Percentiles rank a stretch among this genome's conserved stretches.
Evolutionary conservation across 805 yeast genomes (phyloP).

Genomic region (Cyberlindnera saturnus): DNA sequence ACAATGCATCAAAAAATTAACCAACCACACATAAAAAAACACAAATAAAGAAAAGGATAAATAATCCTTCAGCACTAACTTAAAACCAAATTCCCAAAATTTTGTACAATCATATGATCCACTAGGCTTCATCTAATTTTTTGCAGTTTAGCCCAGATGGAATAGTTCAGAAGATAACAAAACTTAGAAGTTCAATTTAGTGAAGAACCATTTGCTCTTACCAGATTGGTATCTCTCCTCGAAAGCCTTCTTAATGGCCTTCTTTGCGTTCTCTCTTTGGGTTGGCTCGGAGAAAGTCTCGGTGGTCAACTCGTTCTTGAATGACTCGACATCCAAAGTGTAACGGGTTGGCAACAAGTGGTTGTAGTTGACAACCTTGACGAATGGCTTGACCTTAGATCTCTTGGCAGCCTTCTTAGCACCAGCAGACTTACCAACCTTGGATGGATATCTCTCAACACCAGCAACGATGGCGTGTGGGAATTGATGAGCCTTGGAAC

Average conservation of each 20-base stretch:
- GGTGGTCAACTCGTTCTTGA: slow-evolving; percentile 84
- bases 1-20: slow-evolving; percentile 9
- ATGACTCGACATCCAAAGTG: slow-evolving; percentile 91
- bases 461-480: slow-evolving; percentile 99
- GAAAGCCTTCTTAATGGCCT: slow-evolving; percentile 96
- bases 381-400: slow-evolving; percentile 97
- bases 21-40: slow-evolving; percentile 8
- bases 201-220: slow-evolving; percentile 99
- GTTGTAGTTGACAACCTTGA: slow-evolving; percentile 98
- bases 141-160: no score
- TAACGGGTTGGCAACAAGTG: slow-evolving; percentile 99
- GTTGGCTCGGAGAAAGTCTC: slow-evolving; percentile 96
- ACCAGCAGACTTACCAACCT: slow-evolving; percentile 91
- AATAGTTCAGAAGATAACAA: neutral
- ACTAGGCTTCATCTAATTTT: neutral
- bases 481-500: slow-evolving; percentile 96
- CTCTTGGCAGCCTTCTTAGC: slow-evolving; percentile 95
- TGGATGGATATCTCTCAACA: slow-evolving; percentile 96
- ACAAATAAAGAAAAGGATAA: slow-evolving; percentile 2
- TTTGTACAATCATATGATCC: neutral
- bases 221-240: slow-evolving; percentile 99
- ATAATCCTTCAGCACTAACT: slow-evolving; percentile 3
- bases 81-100: slow-evolving; percentile 3
- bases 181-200: slow-evolving; percentile 81
- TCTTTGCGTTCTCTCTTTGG: slow-evolving; percentile 97